These are phyloP conservation scores for Ulvella scutata DNA, from an alignment of 139 green algal genomes.

Conservation along the genomic window DNA sequence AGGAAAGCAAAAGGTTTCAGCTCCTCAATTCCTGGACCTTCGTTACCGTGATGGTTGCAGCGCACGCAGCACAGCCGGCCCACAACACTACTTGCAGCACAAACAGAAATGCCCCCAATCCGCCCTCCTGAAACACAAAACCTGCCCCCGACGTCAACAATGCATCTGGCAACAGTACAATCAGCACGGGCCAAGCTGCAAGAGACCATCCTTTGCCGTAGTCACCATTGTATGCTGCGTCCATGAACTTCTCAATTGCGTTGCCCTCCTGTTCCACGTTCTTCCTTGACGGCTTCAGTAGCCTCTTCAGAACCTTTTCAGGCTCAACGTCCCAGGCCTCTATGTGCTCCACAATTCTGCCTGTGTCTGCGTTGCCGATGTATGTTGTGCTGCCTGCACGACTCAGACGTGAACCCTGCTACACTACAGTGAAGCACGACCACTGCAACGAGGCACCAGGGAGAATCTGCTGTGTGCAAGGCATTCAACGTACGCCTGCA, in stretches of 20 bases:
- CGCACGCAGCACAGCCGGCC: neutral
- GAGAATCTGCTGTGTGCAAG: no score
- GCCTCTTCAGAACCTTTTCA: neutral
- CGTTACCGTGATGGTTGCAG: no score
- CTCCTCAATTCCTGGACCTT: no score
- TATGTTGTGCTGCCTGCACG: conserved; percentile 5
- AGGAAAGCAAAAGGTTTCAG: no score
- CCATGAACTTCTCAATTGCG: neutral
- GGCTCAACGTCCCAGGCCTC: conserved; percentile 1
- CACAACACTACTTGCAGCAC: neutral
- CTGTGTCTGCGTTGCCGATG: neutral
- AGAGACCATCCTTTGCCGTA: neutral
- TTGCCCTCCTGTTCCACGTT: no score
- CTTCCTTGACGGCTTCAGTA: conserved; percentile 1
- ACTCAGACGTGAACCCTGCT: no score
- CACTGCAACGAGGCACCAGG: no score
- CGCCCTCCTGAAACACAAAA: neutral
- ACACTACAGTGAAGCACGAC: no score
- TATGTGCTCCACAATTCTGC: conserved; percentile 3
- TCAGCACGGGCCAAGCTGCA: neutral
- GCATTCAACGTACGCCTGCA: no score
- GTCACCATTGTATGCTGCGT: neutral
- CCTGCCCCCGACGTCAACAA: neutral
- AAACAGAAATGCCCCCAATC: neutral
- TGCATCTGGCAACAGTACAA: neutral